Base-by-base conservation (phyloP, 768 basidiomycete species). In the Tricholoma hemisulphureum region DNA sequence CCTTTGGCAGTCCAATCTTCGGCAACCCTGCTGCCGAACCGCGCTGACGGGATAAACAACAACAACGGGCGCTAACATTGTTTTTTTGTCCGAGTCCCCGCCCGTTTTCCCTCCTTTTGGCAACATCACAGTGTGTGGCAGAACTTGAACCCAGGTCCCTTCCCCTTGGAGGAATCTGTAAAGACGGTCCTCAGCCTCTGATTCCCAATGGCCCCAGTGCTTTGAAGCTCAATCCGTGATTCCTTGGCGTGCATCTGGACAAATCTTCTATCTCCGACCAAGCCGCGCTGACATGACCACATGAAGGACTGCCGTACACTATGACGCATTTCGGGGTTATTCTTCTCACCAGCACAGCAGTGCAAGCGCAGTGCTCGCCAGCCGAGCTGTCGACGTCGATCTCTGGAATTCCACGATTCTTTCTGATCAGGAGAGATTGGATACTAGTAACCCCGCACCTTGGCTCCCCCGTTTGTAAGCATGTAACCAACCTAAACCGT, bases 211-310 rank as follows among this genome's bases (percentile, higher is more conserved):
- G 10, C 13, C 8, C 13, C 9, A 23, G 16, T 11, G 8, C 16
- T 16, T 21, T 11, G 5, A 10, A 43, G 21, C 13, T 13, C 9
- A 4, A 10, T 43, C 8, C 13, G 9, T 21, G 1, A 21, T 4
- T 43, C 3, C 41, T 43, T 43, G 41, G 41, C 23, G 23, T 13
- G n/a, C 14, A 13, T 46, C 43, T 46, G 43, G 43, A 13, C 46
- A 49, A 9, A 4, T n/a, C 46, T 29, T 49, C 46, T 49, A 49
- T 29, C 46, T 49, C 46, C 46, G 46, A 29, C 16, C 2, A 28
- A 49, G 26, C 46, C 46, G 46, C 46, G 46, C 46, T 49, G 46
- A 49, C 46, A 48, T 4, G 24, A 49, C 26, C 46, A 49, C 46
- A 49, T 49, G 46, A 7, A 49, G 26, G 16, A 29, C n/a, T 49